Base-by-base conservation (phyloP, 75 land plant genomes). In the Pinus albicaulis region DNA sequence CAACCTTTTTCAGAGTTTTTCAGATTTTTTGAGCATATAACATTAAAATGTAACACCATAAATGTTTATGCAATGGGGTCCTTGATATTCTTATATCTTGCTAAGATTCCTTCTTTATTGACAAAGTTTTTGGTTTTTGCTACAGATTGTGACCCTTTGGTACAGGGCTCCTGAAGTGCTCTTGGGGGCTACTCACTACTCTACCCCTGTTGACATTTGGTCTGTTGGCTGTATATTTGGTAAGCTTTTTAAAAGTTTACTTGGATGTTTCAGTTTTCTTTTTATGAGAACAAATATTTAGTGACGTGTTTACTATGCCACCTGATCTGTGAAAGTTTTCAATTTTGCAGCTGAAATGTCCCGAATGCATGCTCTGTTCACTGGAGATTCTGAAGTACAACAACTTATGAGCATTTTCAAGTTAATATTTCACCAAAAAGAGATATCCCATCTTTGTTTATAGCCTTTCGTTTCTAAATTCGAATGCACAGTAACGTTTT, bases 331-430 rank as follows among this genome's bases (percentile, higher is more conserved):
- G n/a, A 20, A 60, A 14, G 25, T 3, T 11, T 23, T 60, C 13
- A 2, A 28, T 23, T 41, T 68, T 77, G 76, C 77, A 93, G 95
- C 96, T 79, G 96, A 93, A 79, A 87, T 93, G 86, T 87, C 83
- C 5, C 81, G 96, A 76, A 83, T 85, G 77, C 88, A 85, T 31
- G 88, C 96, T 24, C 77, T 93, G 0, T 93, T 93, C 77, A 87
- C 88, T 64, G 96, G 96, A 8, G 96, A 93, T 59, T 93, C 93
- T n/a, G 96, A 93, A 74, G 82, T 93, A 34, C 93, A 91, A 76
- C 94, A 93, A 60, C 82, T 93, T 71, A 90, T 93, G 60, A 86
- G 89, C 65, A 93, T 93, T 13, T 93, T 93, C 80, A 93, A 90
- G 93, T 89, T 41, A 23, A 68, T 12, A 68, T 38, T 68, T 68